A percentile compares a stretch with the other conserved stretches of the same genome.
phyloP scores from a whole-genome alignment of 805 yeast genomes.

The Schizosaccharomyces octosporus region DNA sequence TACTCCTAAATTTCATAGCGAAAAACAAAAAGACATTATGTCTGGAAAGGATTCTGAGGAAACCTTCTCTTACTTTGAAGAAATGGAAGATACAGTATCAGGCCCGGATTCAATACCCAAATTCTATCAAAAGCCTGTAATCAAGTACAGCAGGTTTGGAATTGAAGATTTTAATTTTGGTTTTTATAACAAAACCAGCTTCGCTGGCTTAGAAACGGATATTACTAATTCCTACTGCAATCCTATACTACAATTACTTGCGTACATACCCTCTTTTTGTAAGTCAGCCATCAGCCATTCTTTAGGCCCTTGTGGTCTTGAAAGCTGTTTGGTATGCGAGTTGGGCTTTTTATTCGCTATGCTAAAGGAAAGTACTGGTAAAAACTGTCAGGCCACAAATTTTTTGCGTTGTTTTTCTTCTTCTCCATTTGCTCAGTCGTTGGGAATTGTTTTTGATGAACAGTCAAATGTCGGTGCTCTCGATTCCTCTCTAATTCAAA shows the following conservation, averaged over 20 bases:
- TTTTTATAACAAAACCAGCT: slow-evolving; percentile 48
- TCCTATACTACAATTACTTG: slow-evolving; percentile 51
- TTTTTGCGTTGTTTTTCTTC: slow-evolving; percentile 29
- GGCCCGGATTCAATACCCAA: not conserved
- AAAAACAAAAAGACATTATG: slow-evolving; percentile 1
- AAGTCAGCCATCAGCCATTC: slow-evolving; percentile 35
- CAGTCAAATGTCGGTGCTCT: not conserved
- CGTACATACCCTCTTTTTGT: slow-evolving; percentile 52
- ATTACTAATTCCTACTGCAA: slow-evolving; percentile 57
- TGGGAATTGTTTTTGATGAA: not conserved
- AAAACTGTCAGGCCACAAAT: slow-evolving; percentile 60
- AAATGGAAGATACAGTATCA: not conserved
- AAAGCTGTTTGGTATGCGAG: slow-evolving; percentile 38
- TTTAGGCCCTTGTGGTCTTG: slow-evolving; percentile 25
- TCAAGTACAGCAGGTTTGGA: slow-evolving; percentile 71
- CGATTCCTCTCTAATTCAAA: not conserved
- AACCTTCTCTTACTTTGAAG: not conserved
- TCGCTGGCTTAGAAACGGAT: slow-evolving; percentile 76
- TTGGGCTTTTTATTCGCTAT: slow-evolving; percentile 77
- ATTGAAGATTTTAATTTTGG: slow-evolving; percentile 83
- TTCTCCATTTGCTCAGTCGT: not conserved
- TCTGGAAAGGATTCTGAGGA: slow-evolving; percentile 4
- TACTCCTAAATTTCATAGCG: slow-evolving; percentile 6
- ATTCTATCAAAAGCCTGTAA: slow-evolving; percentile 38
- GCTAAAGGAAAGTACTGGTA: slow-evolving; percentile 60